Evolutionary conservation across 306 rosid species (phyloP), one percentile per base, ranked within the genome.

Genomic region (Cercis canadensis): DNA sequence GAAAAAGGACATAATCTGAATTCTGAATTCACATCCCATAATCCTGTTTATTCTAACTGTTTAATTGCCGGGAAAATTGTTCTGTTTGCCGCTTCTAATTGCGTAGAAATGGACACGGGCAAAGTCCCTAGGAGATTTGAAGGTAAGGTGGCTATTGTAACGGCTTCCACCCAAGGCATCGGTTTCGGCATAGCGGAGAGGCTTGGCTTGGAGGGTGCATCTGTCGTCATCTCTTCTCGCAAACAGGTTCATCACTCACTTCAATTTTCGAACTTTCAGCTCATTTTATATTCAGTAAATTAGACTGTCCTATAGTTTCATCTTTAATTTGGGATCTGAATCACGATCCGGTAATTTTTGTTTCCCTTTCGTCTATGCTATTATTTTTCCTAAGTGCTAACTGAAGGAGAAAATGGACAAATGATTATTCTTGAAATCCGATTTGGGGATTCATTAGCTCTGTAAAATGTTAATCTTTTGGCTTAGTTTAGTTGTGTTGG

Each of bases 131-230:
- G 53, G 86, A 87, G 99, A 77, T 94, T 91, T 76, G 32, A 70
- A 15, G 90, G 97, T 1, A 94, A 87, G 57, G 96, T 89, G 0
- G 97, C 90, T 9, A 79, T 94, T 56, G 96, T 94, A 13, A 91
- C 99, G 0, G 99, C 99, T 58, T 94, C 97, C 0, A 91, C 99
- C 32, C 99, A 91, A 80, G 97, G 99, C 43, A 94, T 94, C 47
- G 99, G 99, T 61, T 91, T 91, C 41, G 29, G 72, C 58, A 94
- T 94, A 34, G 97, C 95, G 19, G 83, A 86, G 80, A 93, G 99
- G 37, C 92, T 94, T 46, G 99, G 92, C 16, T 77, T 89, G 19
- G 99, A 94, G 78, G 97, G 99, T 49, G 99, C 96, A 16, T 83
- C 91, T 45, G 86, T 94, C 24, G 96, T 94, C 10, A 60, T 94